Conservation (phyloP, 768 basidiomycete species). For the Artomyces pyxidatus region DNA sequence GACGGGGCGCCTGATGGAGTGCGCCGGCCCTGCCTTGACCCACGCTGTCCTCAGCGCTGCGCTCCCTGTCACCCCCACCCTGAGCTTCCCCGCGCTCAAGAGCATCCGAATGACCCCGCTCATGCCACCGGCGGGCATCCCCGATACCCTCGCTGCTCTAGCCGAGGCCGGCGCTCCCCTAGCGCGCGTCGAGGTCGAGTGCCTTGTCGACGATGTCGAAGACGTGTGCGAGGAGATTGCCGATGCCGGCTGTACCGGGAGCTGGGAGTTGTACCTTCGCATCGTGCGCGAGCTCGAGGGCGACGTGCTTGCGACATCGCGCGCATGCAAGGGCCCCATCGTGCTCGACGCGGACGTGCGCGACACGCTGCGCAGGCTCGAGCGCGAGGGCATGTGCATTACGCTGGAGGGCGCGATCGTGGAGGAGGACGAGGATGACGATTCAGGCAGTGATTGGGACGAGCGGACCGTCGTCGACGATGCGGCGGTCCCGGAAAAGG, state of each 20-base stretch:
- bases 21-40: constrained; percentile 5
- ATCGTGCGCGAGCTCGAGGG: constrained; percentile 9
- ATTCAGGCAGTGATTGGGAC: too few relatives aligned
- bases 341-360: constrained; percentile 3
- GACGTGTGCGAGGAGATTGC: constrained; percentile 7
- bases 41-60: constrained; percentile 4
- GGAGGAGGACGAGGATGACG: constrained; percentile 5
- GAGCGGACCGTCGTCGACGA: constrained; percentile 13
- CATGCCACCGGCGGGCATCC: constrained; percentile 10
- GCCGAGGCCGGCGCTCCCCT: background rate
- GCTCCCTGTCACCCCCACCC: background rate
- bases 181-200: constrained; percentile 12
- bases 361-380: constrained; percentile 11
- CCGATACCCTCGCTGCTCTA: constrained; percentile 8
- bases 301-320: constrained; percentile 3
- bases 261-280: constrained; percentile 11
- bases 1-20: constrained; percentile 7
- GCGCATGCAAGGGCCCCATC: background rate
- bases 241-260: constrained; percentile 4
- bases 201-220: constrained; percentile 13
- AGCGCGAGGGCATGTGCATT: constrained; percentile 1
- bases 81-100: constrained; percentile 6
- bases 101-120: constrained; percentile 12
- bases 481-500: background rate
- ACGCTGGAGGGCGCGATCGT: constrained; percentile 1